Conservation (phyloP, 148 eudicot genomes). For the Amaranthus palmeri region DNA sequence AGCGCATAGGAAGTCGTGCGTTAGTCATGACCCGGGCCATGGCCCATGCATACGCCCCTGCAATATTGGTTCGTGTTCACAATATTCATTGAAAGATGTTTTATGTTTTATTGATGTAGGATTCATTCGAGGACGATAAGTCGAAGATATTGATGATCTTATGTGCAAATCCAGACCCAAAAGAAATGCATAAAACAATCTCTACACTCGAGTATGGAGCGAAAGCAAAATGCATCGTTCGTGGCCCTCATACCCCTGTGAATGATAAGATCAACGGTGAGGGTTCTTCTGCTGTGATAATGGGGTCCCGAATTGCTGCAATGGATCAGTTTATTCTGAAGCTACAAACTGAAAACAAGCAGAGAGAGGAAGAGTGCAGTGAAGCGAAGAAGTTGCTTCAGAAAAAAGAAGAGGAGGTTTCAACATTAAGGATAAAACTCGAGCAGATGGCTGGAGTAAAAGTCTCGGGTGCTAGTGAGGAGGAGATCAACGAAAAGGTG, state of each 20-base stretch:
- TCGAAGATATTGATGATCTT: slow-evolving; percentile 92
- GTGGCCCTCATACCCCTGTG: slow-evolving; percentile 77
- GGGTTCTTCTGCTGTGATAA: slow-evolving; percentile 61
- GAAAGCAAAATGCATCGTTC: slow-evolving; percentile 90
- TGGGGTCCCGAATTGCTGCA: slow-evolving; percentile 78
- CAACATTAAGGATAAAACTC: slow-evolving; percentile 60
- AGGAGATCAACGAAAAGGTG: slow-evolving; percentile 69
- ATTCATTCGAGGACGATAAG: slow-evolving; percentile 94
- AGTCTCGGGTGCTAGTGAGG: slow-evolving; percentile 53
- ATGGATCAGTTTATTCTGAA: slow-evolving; percentile 86
- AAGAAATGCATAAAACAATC: slow-evolving; percentile 88
- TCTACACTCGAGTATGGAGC: slow-evolving; percentile 95
- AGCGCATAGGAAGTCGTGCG: too few relatives aligned
- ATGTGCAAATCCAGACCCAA: slow-evolving; percentile 94
- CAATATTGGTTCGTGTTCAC: background rate
- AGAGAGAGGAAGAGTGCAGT: slow-evolving; percentile 66
- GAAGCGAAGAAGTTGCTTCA: slow-evolving; percentile 70
- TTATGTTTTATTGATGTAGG: slow-evolving; percentile 31
- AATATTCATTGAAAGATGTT: background rate
- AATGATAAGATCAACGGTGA: slow-evolving; percentile 55
- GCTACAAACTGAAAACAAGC: slow-evolving; percentile 79
- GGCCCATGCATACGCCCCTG: too few relatives aligned
- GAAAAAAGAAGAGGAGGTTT: slow-evolving; percentile 78
- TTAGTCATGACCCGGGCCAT: too few relatives aligned
- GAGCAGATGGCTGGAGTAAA: slow-evolving; percentile 40